Base-by-base conservation (phyloP, 2,329 filamentous ascomycete species). In the Aspergillus aculeatinus region DNA sequence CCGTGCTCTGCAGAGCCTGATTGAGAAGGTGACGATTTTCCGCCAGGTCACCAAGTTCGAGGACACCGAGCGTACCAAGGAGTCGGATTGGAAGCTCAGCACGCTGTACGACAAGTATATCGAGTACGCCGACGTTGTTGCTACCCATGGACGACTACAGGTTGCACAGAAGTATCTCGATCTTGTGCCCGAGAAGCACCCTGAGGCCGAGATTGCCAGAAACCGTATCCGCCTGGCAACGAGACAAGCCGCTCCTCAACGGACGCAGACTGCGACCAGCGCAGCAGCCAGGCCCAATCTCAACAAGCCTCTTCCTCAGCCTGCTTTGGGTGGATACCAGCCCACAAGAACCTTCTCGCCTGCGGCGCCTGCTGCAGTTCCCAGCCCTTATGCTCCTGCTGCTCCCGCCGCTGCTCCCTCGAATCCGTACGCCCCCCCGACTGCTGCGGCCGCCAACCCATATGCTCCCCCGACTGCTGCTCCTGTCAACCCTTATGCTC, bases 1-100 rank as follows among this genome's bases (percentile, higher is more conserved):
- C 58, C 87, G 88, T 63, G 89, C 90, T 51, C 81, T 99, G 48
- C 95, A 98, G 76, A 89, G 90, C 66, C 94, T 99, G 72, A 96
- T 99, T 63, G 95, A 99, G 79, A 99, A 99, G 82, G 95, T 99
- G 51, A 96, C 93, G 0, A 86, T 99, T 57, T 99, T 99, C 87
- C 89, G 95, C 57, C 86, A 95, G 67, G 93, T 97, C 48, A 93
- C 92, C 63, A 92, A 94, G 71, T 99, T 97, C 80, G 81, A 90
- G 68, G 95, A 99, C 73, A 77, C 79, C 9, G 92, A 97, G 71
- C 85, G 86, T 64, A 79, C 80, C 51, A 85, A 91, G 67, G 82
- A 85, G 10, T 87, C 88, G 1, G 91, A 89, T 68, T 99, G 94
- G 94, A 97, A 96, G 79, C 86, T 99, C 61, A 85, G 87, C 42